Conservation (phyloP, 1,284 basidiomycete genomes). For the Ceratobasidium sp. region DNA sequence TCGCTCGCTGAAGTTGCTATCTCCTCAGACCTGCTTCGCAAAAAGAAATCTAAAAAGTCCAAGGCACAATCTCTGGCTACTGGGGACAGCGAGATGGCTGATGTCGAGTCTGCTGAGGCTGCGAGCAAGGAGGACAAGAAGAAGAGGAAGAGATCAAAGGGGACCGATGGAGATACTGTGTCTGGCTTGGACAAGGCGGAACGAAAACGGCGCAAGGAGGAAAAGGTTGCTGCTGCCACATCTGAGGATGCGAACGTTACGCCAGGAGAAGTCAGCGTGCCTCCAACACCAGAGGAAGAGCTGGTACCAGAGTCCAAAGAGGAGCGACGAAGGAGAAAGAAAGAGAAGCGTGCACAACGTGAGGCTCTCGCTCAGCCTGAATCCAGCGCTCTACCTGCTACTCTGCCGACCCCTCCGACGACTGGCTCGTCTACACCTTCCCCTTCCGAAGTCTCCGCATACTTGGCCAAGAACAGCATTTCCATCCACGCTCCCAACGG, state of each 20-base stretch:
- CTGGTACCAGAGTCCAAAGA: conserved; percentile 42
- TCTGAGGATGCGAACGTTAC: conserved; percentile 2
- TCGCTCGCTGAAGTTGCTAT: background rate
- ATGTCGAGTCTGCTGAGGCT: conserved; percentile 24
- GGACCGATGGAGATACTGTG: conserved; percentile 35
- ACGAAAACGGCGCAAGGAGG: conserved; percentile 42
- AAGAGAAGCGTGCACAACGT: conserved; percentile 48
- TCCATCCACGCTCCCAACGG: conserved; percentile 70
- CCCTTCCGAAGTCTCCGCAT: conserved; percentile 16
- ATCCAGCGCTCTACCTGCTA: conserved; percentile 8
- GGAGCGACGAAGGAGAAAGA: conserved; percentile 48
- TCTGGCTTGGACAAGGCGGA: conserved; percentile 34
- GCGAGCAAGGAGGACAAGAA: conserved; percentile 53
- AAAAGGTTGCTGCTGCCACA: conserved; percentile 23
- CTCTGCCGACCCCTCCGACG: conserved; percentile 24
- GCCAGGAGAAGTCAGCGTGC: background rate
- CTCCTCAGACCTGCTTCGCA: background rate
- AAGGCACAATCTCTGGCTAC: conserved; percentile 8
- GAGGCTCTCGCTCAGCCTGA: conserved; percentile 42
- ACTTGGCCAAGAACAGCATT: conserved; percentile 67
- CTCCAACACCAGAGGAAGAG: conserved; percentile 18
- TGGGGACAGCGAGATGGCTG: conserved; percentile 2
- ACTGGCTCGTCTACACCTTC: conserved; percentile 16
- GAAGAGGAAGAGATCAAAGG: conserved; percentile 49
- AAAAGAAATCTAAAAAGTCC: conserved; percentile 42